Evolutionary conservation across 208 protist genomes (phyloP).

Genomic region (Borovskyia barvae): DNA sequence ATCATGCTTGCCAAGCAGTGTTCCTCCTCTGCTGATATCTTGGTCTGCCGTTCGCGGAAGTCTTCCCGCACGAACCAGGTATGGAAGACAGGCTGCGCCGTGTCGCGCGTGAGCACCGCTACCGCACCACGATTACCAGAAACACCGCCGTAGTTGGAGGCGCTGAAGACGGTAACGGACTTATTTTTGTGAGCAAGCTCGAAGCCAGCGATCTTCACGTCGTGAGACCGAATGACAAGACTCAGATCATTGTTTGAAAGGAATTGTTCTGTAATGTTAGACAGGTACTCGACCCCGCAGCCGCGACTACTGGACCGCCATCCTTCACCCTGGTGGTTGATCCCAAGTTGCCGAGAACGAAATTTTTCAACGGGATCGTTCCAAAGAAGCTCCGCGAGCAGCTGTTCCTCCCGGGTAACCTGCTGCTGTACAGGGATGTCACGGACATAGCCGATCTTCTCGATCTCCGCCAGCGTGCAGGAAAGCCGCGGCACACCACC

Average conservation of each 20-base stretch:
- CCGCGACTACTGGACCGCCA: slow-evolving; percentile 99
- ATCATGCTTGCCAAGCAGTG: neutral
- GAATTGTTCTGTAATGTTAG: slow-evolving; percentile 95
- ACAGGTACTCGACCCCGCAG: slow-evolving; percentile 97
- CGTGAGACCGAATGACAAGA: slow-evolving; percentile 92
- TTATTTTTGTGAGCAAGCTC: slow-evolving; percentile 62
- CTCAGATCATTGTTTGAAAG: slow-evolving; percentile 95
- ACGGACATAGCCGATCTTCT: slow-evolving; percentile 91
- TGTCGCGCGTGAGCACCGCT: slow-evolving; percentile 49
- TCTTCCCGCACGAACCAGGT: slow-evolving; percentile 78
- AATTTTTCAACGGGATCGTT: slow-evolving; percentile 96
- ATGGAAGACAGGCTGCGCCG: slow-evolving; percentile 66
- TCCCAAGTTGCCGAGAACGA: slow-evolving; percentile 72
- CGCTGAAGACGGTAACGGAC: slow-evolving; percentile 84
- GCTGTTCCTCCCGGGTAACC: slow-evolving; percentile 90
- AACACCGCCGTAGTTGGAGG: slow-evolving; percentile 87
- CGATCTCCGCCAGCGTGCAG: slow-evolving; percentile 76
- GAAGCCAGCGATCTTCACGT: slow-evolving; percentile 89
- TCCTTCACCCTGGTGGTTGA: slow-evolving; percentile 68
- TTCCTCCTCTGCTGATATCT: slow-evolving; percentile 5
- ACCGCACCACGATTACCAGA: slow-evolving; percentile 97
- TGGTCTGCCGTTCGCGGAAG: slow-evolving; percentile 12
- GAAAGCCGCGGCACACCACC: slow-evolving; percentile 94
- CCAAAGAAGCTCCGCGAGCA: slow-evolving; percentile 99
- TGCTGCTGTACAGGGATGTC: slow-evolving; percentile 96